These are phyloP conservation scores for Cordyceps tenuipes DNA, from an alignment of 2,329 filamentous ascomycete genomes.

Conservation along the genomic window DNA sequence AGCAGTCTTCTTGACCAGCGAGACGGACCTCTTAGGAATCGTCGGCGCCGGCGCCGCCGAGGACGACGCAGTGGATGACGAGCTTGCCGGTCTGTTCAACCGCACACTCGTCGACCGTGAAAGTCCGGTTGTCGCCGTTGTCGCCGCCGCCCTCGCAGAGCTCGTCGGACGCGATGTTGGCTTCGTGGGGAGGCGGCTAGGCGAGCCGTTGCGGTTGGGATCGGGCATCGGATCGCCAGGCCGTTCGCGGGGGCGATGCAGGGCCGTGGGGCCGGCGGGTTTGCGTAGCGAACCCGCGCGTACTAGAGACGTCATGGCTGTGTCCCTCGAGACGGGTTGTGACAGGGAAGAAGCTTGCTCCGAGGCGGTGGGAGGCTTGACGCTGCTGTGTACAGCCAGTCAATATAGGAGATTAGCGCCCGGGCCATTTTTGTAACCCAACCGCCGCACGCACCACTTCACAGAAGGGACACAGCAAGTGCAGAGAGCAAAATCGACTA, in stretches of 20 bases:
- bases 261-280: slow-evolving; percentile 20
- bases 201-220: slow-evolving; percentile 31
- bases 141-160: slow-evolving; percentile 14
- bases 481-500: neutral
- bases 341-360: neutral
- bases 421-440: neutral
- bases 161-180: slow-evolving; percentile 24
- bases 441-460: neutral
- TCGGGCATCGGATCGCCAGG: slow-evolving; percentile 13
- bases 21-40: slow-evolving; percentile 14
- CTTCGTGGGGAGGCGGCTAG: slow-evolving; percentile 43
- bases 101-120: slow-evolving; percentile 11
- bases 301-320: slow-evolving; percentile 35
- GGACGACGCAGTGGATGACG: slow-evolving; percentile 2
- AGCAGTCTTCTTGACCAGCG: slow-evolving; percentile 15
- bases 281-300: slow-evolving; percentile 43
- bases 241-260: slow-evolving; percentile 4
- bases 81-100: slow-evolving; percentile 1
- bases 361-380: neutral
- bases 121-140: slow-evolving; percentile 25
- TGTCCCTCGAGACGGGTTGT: neutral
- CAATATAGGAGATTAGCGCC: neutral
- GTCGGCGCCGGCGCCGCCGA: neutral
- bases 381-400: neutral
- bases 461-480: neutral